A percentile compares a stretch with the other conserved stretches of the same genome.
These are phyloP conservation scores for Gnetum montanum DNA, from an alignment of 75 land plant species.

Conservation along the genomic window DNA sequence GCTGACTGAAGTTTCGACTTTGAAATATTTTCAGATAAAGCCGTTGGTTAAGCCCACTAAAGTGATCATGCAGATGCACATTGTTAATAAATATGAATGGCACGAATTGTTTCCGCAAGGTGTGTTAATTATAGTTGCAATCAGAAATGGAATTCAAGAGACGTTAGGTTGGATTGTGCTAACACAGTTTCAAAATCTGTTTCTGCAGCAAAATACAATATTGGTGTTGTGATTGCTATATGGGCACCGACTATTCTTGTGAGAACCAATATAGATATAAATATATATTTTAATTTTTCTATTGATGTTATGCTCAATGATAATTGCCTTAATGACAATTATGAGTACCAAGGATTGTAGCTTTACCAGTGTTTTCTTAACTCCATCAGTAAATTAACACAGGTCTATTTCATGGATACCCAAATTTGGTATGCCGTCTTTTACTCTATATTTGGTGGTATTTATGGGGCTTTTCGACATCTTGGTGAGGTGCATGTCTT, in stretches of 20 bases:
- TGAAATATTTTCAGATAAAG: slow-evolving; percentile 52
- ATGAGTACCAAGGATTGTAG: neutral
- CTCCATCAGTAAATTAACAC: too few relatives aligned
- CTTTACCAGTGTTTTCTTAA: neutral
- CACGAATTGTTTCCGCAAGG: slow-evolving; percentile 91
- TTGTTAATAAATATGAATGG: slow-evolving; percentile 68
- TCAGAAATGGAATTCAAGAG: neutral
- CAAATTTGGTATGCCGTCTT: slow-evolving; percentile 95
- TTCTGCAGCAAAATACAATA: slow-evolving; percentile 51
- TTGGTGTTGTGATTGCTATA: slow-evolving; percentile 76
- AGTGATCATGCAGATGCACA: slow-evolving; percentile 52
- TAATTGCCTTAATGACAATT: too few relatives aligned
- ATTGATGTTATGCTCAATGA: neutral
- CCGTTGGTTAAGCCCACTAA: slow-evolving; percentile 86
- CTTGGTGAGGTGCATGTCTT: slow-evolving; percentile 79
- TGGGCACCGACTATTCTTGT: slow-evolving; percentile 93
- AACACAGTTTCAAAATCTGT: neutral
- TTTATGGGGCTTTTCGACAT: slow-evolving; percentile 76
- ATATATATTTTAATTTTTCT: neutral
- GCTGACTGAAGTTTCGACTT: too few relatives aligned
- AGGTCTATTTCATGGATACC: slow-evolving; percentile 98
- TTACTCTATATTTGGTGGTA: slow-evolving; percentile 84
- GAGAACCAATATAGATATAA: too few relatives aligned
- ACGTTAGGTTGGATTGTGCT: neutral
- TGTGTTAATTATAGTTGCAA: too few relatives aligned